These are phyloP conservation scores for Digitaria exilis DNA, from an alignment of 202 grass and related monocot species.

Conservation along the genomic window DNA sequence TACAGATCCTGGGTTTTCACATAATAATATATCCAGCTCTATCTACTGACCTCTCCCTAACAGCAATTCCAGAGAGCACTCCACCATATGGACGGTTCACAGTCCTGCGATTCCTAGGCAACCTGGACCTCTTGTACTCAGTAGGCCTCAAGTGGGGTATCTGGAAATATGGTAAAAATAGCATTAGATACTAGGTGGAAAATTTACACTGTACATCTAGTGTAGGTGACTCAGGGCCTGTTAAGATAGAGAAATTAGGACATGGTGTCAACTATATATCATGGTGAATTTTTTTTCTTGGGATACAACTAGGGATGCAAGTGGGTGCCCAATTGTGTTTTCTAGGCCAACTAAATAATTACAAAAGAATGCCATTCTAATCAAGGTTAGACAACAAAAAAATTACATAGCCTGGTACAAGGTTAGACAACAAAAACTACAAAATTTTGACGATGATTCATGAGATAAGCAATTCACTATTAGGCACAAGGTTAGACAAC, in stretches of 20 bases:
- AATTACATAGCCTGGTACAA: too few species aligned
- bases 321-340: too few species aligned
- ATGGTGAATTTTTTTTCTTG: not conserved
- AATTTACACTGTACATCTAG: not conserved
- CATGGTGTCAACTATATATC: not conserved
- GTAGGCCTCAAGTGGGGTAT: slow-evolving; percentile 83
- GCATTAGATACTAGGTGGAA: not conserved
- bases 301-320: too few species aligned
- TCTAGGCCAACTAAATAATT: too few species aligned
- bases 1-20: not conserved
- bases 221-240: not conserved
- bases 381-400: too few species aligned
- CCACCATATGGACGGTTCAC: slow-evolving; percentile 87
- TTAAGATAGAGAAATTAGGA: not conserved
- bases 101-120: slow-evolving; percentile 78
- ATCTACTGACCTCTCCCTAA: slow-evolving; percentile 75
- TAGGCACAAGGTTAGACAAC: not conserved
- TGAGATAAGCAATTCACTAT: not conserved
- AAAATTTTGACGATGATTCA: not conserved
- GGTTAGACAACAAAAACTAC: too few species aligned
- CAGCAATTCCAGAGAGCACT: slow-evolving; percentile 74
- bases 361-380: too few species aligned
- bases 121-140: slow-evolving; percentile 81
- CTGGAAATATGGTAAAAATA: slow-evolving; percentile 23
- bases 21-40: not conserved